Base-by-base conservation (phyloP, 148 eudicot genomes). In the Linanthus parryae region DNA sequence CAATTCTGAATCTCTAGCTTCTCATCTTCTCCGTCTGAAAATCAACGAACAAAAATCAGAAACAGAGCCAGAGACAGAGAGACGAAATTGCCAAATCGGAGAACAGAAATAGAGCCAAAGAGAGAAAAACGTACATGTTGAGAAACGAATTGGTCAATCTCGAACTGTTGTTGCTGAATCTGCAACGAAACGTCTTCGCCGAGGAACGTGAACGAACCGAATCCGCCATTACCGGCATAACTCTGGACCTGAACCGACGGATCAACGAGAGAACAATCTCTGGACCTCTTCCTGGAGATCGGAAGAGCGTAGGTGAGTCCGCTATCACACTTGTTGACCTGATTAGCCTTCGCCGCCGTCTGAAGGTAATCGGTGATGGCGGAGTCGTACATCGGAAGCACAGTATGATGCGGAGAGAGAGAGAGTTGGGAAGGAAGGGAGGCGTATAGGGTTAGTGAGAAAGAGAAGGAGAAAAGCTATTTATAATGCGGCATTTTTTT, bases 151-250 rank as follows among this genome's bases (percentile, higher is more conserved):
- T 81, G 74, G 53, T 84, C 83, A 41, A 84, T 51, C 50, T 88
- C 94, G 9, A 72, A 50, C 23, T 88, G 83, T 31, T 84, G 83
- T 18, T 78, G 79, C 58, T 72, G 83, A 47, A 84, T 61, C 65
- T 78, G 83, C 1, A 61, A 19, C 31, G 94, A 81, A 1, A 88
- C n/a, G 49, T 88, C 88, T 28, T 81, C 81, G 16, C 81, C 88
- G 46, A 83, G 77, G 34, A 88, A 78, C 4, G 74, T 56, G 28
- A 60, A 59, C 27, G 55, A 47, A 30, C 42, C 24, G 24, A 41
- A 27, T 23, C 43, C 16, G 21, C 41, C 29, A 33, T 6, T 43
- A 2, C 20, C 45, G 31, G 52, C 56, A 29, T 20, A 57, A 47
- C 34, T 47, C 45, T 54, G 60, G n/a, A n/a, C n/a, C n/a, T n/a